Base-by-base conservation (phyloP, 2,329 filamentous ascomycete genomes). In the Zasmidium cellare region DNA sequence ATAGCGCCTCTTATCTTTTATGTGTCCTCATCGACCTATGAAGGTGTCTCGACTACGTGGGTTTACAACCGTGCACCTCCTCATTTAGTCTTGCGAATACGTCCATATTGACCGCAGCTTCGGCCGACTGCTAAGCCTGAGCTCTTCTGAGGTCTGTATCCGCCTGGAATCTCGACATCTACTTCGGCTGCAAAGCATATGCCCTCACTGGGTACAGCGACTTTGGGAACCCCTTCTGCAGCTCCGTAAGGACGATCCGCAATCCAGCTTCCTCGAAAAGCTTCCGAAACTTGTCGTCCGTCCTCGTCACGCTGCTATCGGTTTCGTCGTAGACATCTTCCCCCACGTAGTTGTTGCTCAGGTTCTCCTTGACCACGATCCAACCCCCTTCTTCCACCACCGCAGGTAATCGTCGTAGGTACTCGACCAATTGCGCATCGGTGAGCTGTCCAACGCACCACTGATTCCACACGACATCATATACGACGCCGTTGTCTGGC, bases 381-480 rank as follows among this genome's bases (percentile, higher is more conserved):
- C 85, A 76, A 2, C 83, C 84, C 0, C 72, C 74, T 20, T 67
- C 65, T 16, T 64, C 71, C 20, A 88, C 67, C 0, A 78, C 78
- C 0, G 73, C 65, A 49, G 80, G 82, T 71, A 90, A 90, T 23
- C 84, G 79, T 56, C 76, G 66, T 16, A 97, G 74, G 68, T 87
- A 96, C 1, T 76, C 77, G 1, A 89, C 78, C 3, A 97, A 71
- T 71, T 96, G 86, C 7, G 74, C 75, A 70, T 96, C 91, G 0
- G 84, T 91, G 55, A 96, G 77, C 72, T 97, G 88, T 22, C 90
- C 89, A 7, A 93, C 75, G 73, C 92, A 97, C 92, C 92, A 96
- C 74, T 97, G 92, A 51, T 84, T 88, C 90, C 91, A 96, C 60
- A 97, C 86, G 47, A 96, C 73, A 71, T 92, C 88, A 74, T 97